Conservation (phyloP, 2,329 filamentous ascomycete species). For the Fusarium longipes region DNA sequence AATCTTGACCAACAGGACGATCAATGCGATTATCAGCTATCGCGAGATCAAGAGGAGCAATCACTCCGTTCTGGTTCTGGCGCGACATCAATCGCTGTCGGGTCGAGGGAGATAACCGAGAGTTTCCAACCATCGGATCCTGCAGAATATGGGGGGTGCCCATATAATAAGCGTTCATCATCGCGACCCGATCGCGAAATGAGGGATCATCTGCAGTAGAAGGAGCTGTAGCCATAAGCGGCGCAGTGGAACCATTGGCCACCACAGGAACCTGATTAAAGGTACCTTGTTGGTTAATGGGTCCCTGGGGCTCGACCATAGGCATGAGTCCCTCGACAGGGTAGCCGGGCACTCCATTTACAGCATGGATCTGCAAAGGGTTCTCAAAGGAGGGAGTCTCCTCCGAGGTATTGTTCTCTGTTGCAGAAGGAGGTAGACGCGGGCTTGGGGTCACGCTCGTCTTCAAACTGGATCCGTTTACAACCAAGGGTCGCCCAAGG, state of each 20-base stretch:
- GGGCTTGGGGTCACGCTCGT: constrained; percentile 48
- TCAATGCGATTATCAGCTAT: constrained; percentile 58
- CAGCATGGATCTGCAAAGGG: constrained; percentile 45
- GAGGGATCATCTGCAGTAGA: constrained; percentile 53
- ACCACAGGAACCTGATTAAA: constrained; percentile 49
- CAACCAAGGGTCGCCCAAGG: constrained; percentile 61
- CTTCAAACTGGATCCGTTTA: constrained; percentile 60
- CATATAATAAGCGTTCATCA: constrained; percentile 53
- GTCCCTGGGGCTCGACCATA: constrained; percentile 20
- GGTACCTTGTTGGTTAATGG: constrained; percentile 30
- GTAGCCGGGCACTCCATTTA: constrained; percentile 22
- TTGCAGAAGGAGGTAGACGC: constrained; percentile 28
- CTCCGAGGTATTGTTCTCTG: constrained; percentile 38
- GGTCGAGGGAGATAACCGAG: constrained; percentile 50
- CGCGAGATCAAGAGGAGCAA: constrained; percentile 68
- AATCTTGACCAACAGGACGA: constrained; percentile 52
- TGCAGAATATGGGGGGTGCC: constrained; percentile 46
- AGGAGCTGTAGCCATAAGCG: constrained; percentile 35
- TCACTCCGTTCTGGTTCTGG: constrained; percentile 60
- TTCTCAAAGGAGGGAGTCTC: constrained; percentile 45
- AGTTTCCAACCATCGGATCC: constrained; percentile 46
- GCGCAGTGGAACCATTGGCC: constrained; percentile 51
- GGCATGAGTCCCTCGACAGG: constrained; percentile 26
- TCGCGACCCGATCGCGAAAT: constrained; percentile 56
- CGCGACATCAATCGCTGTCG: constrained; percentile 55